These are phyloP conservation scores for Nymphaea colorata DNA, from an alignment of 164 flowering plant genomes.

Conservation along the genomic window DNA sequence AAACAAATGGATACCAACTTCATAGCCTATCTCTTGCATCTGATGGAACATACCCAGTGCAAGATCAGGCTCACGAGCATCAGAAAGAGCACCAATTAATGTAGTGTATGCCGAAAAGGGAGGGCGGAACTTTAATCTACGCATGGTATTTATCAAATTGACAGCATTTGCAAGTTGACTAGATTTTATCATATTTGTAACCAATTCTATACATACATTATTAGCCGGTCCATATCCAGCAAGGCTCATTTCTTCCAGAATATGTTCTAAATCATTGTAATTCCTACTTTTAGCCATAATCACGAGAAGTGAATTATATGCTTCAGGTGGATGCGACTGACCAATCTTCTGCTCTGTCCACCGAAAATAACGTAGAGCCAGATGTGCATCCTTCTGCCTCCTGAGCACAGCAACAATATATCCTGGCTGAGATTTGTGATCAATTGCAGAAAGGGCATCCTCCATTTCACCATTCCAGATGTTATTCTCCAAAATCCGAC, in stretches of 20 bases:
- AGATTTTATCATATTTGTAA: constrained; percentile 40
- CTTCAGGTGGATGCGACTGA: constrained; percentile 45
- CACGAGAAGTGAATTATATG: constrained; percentile 64
- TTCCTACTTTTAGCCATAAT: constrained; percentile 43
- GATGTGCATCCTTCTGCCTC: constrained; percentile 45
- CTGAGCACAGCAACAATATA: constrained; percentile 50
- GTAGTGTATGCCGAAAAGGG: constrained; percentile 93
- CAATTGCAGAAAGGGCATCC: constrained; percentile 26
- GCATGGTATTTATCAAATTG: constrained; percentile 58
- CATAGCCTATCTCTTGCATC: constrained; percentile 93
- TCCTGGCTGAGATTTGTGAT: constrained; percentile 30
- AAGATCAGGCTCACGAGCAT: constrained; percentile 43
- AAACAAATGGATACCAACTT: constrained; percentile 63
- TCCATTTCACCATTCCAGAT: constrained; percentile 63
- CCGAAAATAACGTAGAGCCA: constrained; percentile 68
- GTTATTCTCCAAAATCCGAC: constrained; percentile 44
- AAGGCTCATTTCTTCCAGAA: constrained; percentile 80
- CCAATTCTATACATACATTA: constrained; percentile 39
- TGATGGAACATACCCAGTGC: constrained; percentile 71
- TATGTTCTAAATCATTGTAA: constrained; percentile 39
- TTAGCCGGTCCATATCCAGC: constrained; percentile 63
- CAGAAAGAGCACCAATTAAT: constrained; percentile 73
- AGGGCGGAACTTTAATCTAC: constrained; percentile 80
- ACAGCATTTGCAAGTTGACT: constrained; percentile 50
- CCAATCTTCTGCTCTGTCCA: constrained; percentile 57